Percentiles rank a stretch among this genome's conserved stretches.
Conservation (phyloP, 129 eudicot species). For the Heracleum sosnowskyi region DNA sequence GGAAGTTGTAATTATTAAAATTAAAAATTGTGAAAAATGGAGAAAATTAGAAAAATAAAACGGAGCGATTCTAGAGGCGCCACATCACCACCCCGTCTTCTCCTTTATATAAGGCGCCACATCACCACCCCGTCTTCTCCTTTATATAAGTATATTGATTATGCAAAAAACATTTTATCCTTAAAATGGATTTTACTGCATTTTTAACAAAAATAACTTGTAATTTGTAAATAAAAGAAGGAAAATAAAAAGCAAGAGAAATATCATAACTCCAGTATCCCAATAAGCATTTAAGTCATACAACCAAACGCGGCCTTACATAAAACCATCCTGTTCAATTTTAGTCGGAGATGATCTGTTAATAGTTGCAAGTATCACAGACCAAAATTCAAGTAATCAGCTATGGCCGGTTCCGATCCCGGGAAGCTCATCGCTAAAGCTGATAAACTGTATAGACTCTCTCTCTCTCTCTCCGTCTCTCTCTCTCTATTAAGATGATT, state of each 20-base stretch:
- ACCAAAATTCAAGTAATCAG: constrained; percentile 12
- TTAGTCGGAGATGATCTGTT: neutral
- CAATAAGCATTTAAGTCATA: neutral
- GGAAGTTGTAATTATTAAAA: too few species aligned
- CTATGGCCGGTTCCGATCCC: constrained; percentile 74
- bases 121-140: too few species aligned
- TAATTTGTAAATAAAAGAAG: neutral
- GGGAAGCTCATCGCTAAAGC: constrained; percentile 69
- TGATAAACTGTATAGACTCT: constrained; percentile 47
- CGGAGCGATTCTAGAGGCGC: too few species aligned
- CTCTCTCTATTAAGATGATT: neutral
- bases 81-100: too few species aligned
- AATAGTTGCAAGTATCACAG: neutral
- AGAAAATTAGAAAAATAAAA: too few species aligned
- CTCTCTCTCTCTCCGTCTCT: neutral
- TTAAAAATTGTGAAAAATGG: too few species aligned
- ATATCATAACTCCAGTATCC: neutral
- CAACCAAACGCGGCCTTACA: constrained; percentile 2
- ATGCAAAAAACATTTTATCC: too few species aligned
- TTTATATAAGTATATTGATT: too few species aligned
- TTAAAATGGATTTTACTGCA: too few species aligned
- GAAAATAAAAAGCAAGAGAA: neutral
- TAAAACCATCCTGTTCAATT: neutral
- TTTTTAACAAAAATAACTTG: too few species aligned
- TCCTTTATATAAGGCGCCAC: too few species aligned